Evolutionary conservation across 208 protist species (phyloP), one percentile per base, ranked within the genome.

Genomic region (Trypanosoma brucei): DNA sequence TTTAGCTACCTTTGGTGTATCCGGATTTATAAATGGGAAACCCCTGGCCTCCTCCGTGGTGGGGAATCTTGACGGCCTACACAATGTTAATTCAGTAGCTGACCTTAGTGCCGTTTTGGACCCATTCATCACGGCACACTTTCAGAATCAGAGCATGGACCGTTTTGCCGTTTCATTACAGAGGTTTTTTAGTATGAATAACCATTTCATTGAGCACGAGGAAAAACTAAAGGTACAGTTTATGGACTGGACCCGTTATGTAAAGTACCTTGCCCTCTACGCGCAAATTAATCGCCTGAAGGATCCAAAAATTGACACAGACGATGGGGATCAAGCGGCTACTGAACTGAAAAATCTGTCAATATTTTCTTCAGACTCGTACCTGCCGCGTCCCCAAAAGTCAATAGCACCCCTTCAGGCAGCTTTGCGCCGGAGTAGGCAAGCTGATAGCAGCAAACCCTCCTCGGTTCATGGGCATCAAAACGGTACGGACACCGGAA

Each of bases 241-340:
- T 22, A 52, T 90, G 30, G 82, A 91, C 63, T 92, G 83, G 81
- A 84, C 59, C 14, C 78, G 83, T 3, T 94, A 94, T 59, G 82
- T 90, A 13, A 92, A 94, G 78, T 94, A 84, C 61, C 57, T 94
- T 3, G 81, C 85, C 3, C 75, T 94, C n/a, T 91, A 86, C 65
- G 83, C 88, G 1, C 83, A 87, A 44, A 73, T 64, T 40, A 42
- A 65, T 2, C 70, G 64, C 9, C 9, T 67, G 1, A 72, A 66
- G n/a, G 4, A 35, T 38, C 45, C 67, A 3, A 22, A 61, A 33
- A 2, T 52, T 30, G 13, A 56, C 7, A 37, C 49, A 0, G 33
- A 50, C 9, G 34, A 55, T 38, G 3, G 7, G 5, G 3, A 42
- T 14, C 3, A 66, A 9, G 1, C 4, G 1, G 0, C 3, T 37